These are phyloP conservation scores for Purshia tridentata DNA, from an alignment of 306 rosid species.

Conservation along the genomic window DNA sequence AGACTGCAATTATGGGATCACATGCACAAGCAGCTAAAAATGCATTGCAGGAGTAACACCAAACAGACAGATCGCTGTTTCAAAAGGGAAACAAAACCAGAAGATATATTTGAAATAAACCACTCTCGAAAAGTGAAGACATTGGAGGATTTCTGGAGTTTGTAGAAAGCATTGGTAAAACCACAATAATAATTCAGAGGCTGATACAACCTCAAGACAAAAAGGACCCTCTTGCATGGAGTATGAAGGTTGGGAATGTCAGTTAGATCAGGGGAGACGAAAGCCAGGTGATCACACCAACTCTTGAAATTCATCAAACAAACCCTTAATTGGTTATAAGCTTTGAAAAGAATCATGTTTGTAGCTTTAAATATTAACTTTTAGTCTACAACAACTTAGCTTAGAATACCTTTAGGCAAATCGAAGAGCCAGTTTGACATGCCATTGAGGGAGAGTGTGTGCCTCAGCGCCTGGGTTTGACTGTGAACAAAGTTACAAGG, in stretches of 20 bases:
- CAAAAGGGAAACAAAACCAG: constrained; percentile 1
- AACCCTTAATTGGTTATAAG: too few species aligned
- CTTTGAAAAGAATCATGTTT: not conserved
- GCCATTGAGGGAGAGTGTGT: constrained; percentile 22
- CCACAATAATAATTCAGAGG: too few species aligned
- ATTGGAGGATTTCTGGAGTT: not conserved
- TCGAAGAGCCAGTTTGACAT: constrained; percentile 19
- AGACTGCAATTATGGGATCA: constrained; percentile 59
- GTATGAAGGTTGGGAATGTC: constrained; percentile 65
- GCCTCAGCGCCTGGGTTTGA: too few species aligned
- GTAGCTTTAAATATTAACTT: not conserved
- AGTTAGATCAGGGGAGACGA: constrained; percentile 52
- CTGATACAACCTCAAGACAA: too few species aligned
- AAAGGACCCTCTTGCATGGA: constrained; percentile 52
- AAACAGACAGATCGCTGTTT: constrained; percentile 72
- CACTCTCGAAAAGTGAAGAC: not conserved
- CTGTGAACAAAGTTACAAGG: too few species aligned
- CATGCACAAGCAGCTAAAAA: constrained; percentile 65
- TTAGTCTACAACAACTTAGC: too few species aligned
- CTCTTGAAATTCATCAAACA: constrained; percentile 70
- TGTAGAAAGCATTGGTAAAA: not conserved
- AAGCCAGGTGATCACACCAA: constrained; percentile 56
- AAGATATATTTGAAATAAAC: not conserved
- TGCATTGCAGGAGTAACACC: constrained; percentile 91
- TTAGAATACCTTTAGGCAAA: constrained; percentile 15